Base-by-base conservation (phyloP, 2,329 filamentous ascomycete genomes). In the Phaeosphaeria sp. region DNA sequence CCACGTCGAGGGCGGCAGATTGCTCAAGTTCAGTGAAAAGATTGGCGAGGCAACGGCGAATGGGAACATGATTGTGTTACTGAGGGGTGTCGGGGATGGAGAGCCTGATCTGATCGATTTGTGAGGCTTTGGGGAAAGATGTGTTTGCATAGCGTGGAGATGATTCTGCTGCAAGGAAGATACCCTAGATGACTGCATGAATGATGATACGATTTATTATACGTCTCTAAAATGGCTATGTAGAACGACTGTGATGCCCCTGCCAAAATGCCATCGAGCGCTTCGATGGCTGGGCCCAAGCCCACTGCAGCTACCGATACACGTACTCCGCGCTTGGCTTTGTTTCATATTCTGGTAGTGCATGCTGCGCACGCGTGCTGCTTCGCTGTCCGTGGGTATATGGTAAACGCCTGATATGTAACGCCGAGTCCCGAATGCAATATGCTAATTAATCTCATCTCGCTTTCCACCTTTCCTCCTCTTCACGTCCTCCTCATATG, bases 11-110 rank as follows among this genome's bases (percentile, higher is more conserved):
- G 91, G 90, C 0, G 95, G 95, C 0, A 82, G 92, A 56, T 77
- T 99, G 61, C 77, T 99, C 62, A 93, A 95, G 59, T 99, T 96
- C 71, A 88, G 86, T 22, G 93, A 97, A 78, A 93, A 94, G 81
- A 82, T 97, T 54, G 93, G 92, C 4, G 82, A 83, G 51, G 84
- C 83, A 25, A 81, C 96, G 57, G 86, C 87, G 63, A 93, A 86
- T 65, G 95, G 95, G 1, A 94, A 99, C 74, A 97, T 93, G 11
- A 87, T 99, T 63, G 93, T 98, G 22, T 74, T 99, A 69, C 71
- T 99, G 52, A 84, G 95, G 60, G 95, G 95, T 0, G 89, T 97
- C 51, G 95, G 95, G 0, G 88, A 96, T 56, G 86, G 91, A 54
- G 79, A 86, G 51, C 88, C 89, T 20, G 88, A 92, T 76, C 77